Conservation (phyloP, 208 protist species). For the Herpetomonas samuelpessoai region DNA sequence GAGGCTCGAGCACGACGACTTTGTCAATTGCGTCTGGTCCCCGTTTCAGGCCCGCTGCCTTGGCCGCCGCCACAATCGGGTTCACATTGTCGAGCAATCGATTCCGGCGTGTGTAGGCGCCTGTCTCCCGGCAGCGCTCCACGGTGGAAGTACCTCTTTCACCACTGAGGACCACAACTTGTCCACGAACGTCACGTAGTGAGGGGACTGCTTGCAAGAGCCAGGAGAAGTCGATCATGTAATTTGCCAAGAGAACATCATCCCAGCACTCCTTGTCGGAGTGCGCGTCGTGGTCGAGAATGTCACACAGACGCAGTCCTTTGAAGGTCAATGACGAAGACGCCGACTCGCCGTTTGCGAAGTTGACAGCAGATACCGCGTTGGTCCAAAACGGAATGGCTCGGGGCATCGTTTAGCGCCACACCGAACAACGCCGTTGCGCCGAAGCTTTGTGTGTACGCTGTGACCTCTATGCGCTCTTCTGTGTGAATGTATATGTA, state of each 20-base stretch:
- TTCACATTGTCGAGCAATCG: constrained; percentile 11
- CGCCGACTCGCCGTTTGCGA: background rate
- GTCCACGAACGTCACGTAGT: constrained; percentile 22
- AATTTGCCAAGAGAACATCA: constrained; percentile 59
- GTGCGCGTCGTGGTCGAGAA: constrained; percentile 45
- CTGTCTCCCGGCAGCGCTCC: background rate
- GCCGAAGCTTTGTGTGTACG: no score
- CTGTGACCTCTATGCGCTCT: background rate
- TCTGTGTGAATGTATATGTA: background rate
- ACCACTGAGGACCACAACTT: constrained; percentile 56
- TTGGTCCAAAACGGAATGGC: constrained; percentile 60
- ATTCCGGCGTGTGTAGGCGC: background rate
- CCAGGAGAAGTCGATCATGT: constrained; percentile 72
- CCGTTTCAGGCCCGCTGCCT: background rate
- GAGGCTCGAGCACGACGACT: constrained; percentile 54
- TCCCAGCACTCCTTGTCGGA: constrained; percentile 46
- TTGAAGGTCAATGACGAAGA: no score
- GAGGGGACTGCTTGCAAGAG: constrained; percentile 36
- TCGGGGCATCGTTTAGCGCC: background rate
- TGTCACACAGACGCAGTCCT: constrained; percentile 20
- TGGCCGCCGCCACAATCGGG: constrained; percentile 12
- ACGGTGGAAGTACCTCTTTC: constrained; percentile 41
- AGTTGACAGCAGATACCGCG: constrained; percentile 20
- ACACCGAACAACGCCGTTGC: background rate
- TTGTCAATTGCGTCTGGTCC: constrained; percentile 1